Conservation (phyloP, 805 yeast species). For the Sugiyamaella chiloensis region DNA sequence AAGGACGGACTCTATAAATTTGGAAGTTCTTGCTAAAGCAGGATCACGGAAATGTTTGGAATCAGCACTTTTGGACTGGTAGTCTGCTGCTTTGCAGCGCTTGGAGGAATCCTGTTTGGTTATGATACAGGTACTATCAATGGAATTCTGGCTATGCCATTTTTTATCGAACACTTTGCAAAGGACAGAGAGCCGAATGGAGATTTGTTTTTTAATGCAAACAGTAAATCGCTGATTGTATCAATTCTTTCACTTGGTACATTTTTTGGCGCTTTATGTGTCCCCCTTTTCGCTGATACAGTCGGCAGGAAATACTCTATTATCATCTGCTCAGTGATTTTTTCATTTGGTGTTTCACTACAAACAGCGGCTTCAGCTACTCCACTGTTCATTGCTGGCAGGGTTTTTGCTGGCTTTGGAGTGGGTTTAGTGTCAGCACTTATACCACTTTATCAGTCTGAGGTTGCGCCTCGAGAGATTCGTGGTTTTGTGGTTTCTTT, state of each 20-base stretch:
- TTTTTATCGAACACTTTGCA: slow-evolving; percentile 57
- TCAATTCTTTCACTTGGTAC: slow-evolving; percentile 79
- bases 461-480: slow-evolving; percentile 35
- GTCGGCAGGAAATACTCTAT: slow-evolving; percentile 69
- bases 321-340: slow-evolving; percentile 46
- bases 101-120: slow-evolving; percentile 89
- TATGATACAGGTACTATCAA: slow-evolving; percentile 87
- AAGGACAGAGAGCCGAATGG: slow-evolving; percentile 43
- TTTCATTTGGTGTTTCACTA: slow-evolving; percentile 66
- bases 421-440: slow-evolving; percentile 50
- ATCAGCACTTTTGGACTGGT: not conserved
- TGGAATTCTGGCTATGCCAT: slow-evolving; percentile 72
- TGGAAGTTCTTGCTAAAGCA: too few relatives aligned
- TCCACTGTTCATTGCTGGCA: slow-evolving; percentile 50
- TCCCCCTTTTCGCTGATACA: slow-evolving; percentile 68
- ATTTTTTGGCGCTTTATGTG: slow-evolving; percentile 75
- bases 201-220: slow-evolving; percentile 53
- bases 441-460: slow-evolving; percentile 52
- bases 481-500: slow-evolving; percentile 37
- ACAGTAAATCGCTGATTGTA: slow-evolving; percentile 66
- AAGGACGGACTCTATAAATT: too few relatives aligned
- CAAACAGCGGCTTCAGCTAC: slow-evolving; percentile 56
- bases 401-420: slow-evolving; percentile 51
- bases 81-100: slow-evolving; percentile 56
- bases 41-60: too few relatives aligned